These are phyloP conservation scores for Ampelocalamus luodianensis DNA, from an alignment of 176 grass and related monocot genomes.

Conservation along the genomic window DNA sequence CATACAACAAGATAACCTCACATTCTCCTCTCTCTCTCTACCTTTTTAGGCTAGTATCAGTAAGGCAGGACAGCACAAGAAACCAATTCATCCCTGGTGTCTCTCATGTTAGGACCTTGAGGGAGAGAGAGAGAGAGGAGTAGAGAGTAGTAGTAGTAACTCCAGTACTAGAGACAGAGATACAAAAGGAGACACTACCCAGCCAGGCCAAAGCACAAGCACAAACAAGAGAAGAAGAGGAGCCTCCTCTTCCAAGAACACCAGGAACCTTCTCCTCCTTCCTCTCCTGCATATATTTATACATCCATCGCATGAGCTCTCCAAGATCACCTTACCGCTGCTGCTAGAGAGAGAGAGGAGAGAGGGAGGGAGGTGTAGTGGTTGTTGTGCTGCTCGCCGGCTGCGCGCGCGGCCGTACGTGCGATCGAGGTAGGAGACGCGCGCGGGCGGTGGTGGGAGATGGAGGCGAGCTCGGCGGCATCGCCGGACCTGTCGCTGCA, in stretches of 20 bases:
- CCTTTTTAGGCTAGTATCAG: conserved; percentile 62
- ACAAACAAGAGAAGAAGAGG: conserved; percentile 25
- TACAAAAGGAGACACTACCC: conserved; percentile 46
- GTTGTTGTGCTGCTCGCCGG: not conserved
- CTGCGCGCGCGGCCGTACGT: not conserved
- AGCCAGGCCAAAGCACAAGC: conserved; percentile 50
- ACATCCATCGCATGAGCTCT: conserved; percentile 29
- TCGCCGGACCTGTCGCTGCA: conserved; percentile 94
- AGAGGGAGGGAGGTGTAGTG: not conserved
- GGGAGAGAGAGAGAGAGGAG: not conserved
- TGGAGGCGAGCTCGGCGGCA: conserved; percentile 66
- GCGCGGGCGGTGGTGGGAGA: conserved; percentile 15
- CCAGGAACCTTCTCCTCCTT: conserved; percentile 41
- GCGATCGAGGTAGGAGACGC: conserved; percentile 12
- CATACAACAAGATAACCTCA: conserved; percentile 54
- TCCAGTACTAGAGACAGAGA: conserved; percentile 54
- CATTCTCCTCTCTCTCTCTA: conserved; percentile 24
- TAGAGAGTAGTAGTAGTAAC: conserved; percentile 32
- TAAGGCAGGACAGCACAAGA: conserved; percentile 64
- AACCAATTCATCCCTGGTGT: conserved; percentile 74
- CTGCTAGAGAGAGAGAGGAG: not conserved
- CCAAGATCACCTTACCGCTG: not conserved
- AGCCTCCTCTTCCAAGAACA: conserved; percentile 34
- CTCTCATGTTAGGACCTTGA: conserved; percentile 32
- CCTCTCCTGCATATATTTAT: not conserved